Conservation (phyloP, 140 eudicot genomes). For the Bidens hawaiensis region DNA sequence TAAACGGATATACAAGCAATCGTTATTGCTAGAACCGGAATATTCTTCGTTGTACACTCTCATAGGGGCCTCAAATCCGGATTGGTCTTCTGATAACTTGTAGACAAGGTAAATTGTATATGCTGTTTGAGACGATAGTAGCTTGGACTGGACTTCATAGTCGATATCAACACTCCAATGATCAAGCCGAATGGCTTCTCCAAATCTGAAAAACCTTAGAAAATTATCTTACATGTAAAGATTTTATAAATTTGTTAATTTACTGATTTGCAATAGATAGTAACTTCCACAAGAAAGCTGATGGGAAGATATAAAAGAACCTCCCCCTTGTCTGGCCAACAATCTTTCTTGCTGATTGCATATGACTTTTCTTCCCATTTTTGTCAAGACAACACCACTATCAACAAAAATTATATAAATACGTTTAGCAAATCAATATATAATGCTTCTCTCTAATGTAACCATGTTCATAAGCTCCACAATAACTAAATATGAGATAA, state of each 20-base stretch:
- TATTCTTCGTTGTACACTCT: too few relatives aligned
- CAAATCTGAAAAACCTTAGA: constrained; percentile 14
- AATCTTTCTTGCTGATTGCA: constrained; percentile 8
- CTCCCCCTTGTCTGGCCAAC: background rate
- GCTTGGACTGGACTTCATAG: background rate
- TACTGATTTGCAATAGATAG: too few relatives aligned
- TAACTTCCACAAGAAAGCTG: background rate
- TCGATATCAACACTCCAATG: background rate
- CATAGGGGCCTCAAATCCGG: too few relatives aligned
- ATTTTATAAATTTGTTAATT: background rate
- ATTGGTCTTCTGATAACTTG: constrained; percentile 1
- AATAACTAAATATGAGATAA: background rate
- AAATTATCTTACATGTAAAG: background rate
- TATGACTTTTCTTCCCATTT: constrained; percentile 22
- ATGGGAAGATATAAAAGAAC: too few relatives aligned
- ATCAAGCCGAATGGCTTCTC: too few relatives aligned
- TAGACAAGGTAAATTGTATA: constrained; percentile 17
- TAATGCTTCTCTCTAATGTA: background rate
- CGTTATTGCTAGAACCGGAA: too few relatives aligned
- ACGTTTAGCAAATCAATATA: background rate
- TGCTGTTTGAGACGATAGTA: background rate
- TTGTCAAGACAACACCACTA: constrained; percentile 21
- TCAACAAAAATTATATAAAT: background rate
- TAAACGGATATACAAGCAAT: too few relatives aligned
- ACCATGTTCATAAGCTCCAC: background rate